These are phyloP conservation scores for Erythrophleum fordii DNA, from an alignment of 306 rosid species.

Conservation along the genomic window DNA sequence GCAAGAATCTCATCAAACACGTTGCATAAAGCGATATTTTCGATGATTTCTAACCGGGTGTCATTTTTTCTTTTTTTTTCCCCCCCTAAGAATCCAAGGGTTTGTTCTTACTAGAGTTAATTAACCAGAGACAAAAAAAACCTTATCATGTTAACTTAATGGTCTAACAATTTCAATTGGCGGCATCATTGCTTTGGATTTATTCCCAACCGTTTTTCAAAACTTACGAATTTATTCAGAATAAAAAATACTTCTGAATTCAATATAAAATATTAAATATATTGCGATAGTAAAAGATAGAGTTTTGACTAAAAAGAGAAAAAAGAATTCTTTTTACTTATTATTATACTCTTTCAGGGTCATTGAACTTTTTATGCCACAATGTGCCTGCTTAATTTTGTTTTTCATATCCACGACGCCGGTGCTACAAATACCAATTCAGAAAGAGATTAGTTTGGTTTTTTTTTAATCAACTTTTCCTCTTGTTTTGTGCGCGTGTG, in stretches of 20 bases:
- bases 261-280: no score
- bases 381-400: background rate
- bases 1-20: background rate
- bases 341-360: no score
- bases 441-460: background rate
- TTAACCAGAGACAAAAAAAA: background rate
- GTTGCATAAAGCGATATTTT: background rate
- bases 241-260: no score
- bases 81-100: background rate
- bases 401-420: background rate
- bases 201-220: no score
- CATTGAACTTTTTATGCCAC: background rate
- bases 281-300: no score
- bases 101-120: background rate
- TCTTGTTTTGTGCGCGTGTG: background rate
- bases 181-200: no score
- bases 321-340: no score
- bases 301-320: no score
- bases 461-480: background rate
- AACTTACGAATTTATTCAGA: no score
- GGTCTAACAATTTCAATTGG: no score
- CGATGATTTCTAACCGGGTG: background rate
- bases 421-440: background rate
- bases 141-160: no score
- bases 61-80: background rate